Conservation (phyloP, 805 yeast genomes). For the Yamadazyma phyllophila region DNA sequence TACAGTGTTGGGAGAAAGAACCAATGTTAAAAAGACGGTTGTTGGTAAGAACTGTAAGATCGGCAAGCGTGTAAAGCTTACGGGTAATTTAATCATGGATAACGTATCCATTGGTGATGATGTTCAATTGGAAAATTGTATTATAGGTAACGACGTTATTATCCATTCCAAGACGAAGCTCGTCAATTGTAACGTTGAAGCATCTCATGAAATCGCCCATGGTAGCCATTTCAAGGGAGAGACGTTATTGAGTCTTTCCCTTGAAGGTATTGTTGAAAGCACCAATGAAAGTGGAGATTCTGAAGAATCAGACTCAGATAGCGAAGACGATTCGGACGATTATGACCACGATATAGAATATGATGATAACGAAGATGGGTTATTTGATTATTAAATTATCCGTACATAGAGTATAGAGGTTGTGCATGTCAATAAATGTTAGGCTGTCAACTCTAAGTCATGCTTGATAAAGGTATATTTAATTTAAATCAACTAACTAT, state of each 20-base stretch:
- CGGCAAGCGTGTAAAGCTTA: conserved; percentile 83
- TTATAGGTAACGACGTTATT: conserved; percentile 69
- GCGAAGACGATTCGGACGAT: conserved; percentile 27
- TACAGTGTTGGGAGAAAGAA: conserved; percentile 73
- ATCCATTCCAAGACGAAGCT: conserved; percentile 65
- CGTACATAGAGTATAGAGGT: neutral
- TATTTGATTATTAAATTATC: conserved; percentile 37
- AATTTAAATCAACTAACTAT: too few relatives aligned
- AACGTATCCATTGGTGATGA: conserved; percentile 77
- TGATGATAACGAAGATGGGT: conserved; percentile 57
- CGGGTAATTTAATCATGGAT: conserved; percentile 79
- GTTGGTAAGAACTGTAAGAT: conserved; percentile 72
- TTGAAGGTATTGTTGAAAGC: conserved; percentile 40
- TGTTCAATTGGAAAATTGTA: conserved; percentile 77
- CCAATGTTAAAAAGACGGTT: conserved; percentile 83
- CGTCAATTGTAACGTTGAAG: conserved; percentile 83
- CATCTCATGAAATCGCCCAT: conserved; percentile 63
- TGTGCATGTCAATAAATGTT: too few relatives aligned
- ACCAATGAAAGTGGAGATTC: conserved; percentile 32
- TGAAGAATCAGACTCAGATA: conserved; percentile 27
- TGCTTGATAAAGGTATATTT: too few relatives aligned
- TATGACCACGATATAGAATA: conserved; percentile 40
- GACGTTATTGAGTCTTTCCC: conserved; percentile 44
- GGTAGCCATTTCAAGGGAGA: conserved; percentile 59
- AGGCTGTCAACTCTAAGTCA: too few relatives aligned